Conservation (phyloP, 305 asterid species). For the Fraxinus baroniana region DNA sequence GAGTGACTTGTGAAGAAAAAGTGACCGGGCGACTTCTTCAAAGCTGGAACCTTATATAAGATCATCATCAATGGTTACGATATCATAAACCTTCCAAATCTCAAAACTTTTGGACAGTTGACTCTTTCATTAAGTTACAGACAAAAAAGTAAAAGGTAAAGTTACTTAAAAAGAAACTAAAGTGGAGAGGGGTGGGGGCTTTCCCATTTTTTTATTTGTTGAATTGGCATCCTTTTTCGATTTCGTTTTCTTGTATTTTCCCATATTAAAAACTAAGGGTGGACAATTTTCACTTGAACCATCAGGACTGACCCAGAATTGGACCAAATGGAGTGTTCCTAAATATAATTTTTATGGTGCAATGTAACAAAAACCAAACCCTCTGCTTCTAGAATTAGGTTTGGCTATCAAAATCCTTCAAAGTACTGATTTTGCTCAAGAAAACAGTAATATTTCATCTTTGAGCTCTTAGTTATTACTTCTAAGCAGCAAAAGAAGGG, state of each 20-base stretch:
- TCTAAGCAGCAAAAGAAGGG: not conserved
- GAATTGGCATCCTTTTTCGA: not conserved
- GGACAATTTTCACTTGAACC: not conserved
- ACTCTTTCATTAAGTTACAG: slow-evolving; percentile 20
- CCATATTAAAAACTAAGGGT: not conserved
- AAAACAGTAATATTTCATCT: slow-evolving; percentile 15
- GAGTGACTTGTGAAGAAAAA: slow-evolving; percentile 36
- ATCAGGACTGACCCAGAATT: not conserved
- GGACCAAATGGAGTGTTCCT: not conserved
- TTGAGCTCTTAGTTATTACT: slow-evolving; percentile 2
- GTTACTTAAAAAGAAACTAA: not conserved
- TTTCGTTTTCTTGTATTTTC: not conserved
- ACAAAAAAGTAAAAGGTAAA: not conserved
- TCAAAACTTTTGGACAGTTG: slow-evolving; percentile 26
- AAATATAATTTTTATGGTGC: not conserved
- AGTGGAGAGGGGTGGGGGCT: not conserved
- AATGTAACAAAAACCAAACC: not conserved
- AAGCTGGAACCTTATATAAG: slow-evolving; percentile 28
- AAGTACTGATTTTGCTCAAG: slow-evolving; percentile 24
- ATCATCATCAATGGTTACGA: slow-evolving; percentile 26
- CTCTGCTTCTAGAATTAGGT: not conserved
- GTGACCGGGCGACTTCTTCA: slow-evolving; percentile 30
- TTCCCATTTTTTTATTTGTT: not conserved
- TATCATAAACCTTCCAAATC: slow-evolving; percentile 6
- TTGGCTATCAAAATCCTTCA: not conserved